Evolutionary conservation across 1,284 basidiomycete genomes (phyloP).

Genomic region (Stygiomarasmius scandens): DNA sequence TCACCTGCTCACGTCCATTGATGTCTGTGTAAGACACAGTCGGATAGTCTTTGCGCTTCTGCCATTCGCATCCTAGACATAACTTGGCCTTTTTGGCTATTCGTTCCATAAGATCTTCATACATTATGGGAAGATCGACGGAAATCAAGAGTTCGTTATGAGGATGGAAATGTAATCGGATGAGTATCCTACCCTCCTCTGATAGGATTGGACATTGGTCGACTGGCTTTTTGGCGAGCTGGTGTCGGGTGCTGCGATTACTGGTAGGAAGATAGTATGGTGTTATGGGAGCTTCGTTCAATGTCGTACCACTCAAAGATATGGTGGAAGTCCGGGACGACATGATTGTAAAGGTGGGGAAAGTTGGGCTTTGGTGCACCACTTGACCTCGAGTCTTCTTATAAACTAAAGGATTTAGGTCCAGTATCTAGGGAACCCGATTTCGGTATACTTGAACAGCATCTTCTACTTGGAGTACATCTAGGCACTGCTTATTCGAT

Average conservation of each 20-base stretch:
- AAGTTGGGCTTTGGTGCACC: too few relatives aligned
- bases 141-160: background rate
- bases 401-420: too few relatives aligned
- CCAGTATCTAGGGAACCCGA: too few relatives aligned
- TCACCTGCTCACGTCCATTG: background rate
- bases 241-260: background rate
- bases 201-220: background rate
- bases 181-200: background rate
- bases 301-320: background rate
- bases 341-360: background rate
- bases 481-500: too few relatives aligned
- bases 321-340: too few relatives aligned
- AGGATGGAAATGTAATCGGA: background rate
- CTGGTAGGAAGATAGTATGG: background rate
- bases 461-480: too few relatives aligned
- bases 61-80: constrained; percentile 1
- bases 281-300: background rate
- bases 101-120: constrained; percentile 10
- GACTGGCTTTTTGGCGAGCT: background rate
- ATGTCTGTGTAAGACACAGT: background rate
- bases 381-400: too few relatives aligned
- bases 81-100: constrained; percentile 14
- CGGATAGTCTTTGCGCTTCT: background rate
- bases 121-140: constrained; percentile 6
- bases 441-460: too few relatives aligned